These are phyloP conservation scores for Leucosporidium scottii DNA, from an alignment of 768 basidiomycete species.

Conservation along the genomic window DNA sequence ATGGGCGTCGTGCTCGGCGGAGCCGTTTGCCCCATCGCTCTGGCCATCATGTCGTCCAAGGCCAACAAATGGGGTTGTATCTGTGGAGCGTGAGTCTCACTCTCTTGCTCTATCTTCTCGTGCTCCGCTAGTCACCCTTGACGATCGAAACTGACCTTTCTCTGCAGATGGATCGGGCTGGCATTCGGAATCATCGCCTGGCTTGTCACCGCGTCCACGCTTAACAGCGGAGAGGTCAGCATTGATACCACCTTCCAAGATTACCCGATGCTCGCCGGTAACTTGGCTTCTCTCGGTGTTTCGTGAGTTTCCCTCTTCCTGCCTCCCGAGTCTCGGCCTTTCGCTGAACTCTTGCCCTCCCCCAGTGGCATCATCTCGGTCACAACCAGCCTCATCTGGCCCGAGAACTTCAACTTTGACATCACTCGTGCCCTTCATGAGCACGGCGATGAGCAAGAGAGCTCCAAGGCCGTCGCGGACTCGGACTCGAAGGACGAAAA, in stretches of 20 bases:
- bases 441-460: constrained; percentile 33
- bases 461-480: neutral
- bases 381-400: constrained; percentile 60
- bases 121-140: constrained; percentile 44
- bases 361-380: constrained; percentile 59
- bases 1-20: constrained; percentile 70
- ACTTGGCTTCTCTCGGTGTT: constrained; percentile 69
- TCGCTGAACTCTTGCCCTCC: too few species aligned
- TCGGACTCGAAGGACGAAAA: constrained; percentile 22
- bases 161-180: neutral
- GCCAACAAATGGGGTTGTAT: constrained; percentile 82
- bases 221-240: constrained; percentile 65
- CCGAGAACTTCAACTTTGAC: constrained; percentile 75
- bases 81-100: constrained; percentile 44
- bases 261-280: constrained; percentile 72
- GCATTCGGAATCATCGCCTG: constrained; percentile 55
- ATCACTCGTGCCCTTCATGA: constrained; percentile 69
- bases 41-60: constrained; percentile 59
- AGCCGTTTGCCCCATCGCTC: constrained; percentile 52
- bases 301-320: too few species aligned
- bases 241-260: constrained; percentile 49
- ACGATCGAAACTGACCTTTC: too few species aligned
- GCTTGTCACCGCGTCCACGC: constrained; percentile 68
- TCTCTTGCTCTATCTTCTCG: constrained; percentile 50
- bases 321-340: too few species aligned